These are phyloP conservation scores for Asterella californica DNA, from an alignment of 225 moss, liverwort and hornwort genomes.

Conservation along the genomic window DNA sequence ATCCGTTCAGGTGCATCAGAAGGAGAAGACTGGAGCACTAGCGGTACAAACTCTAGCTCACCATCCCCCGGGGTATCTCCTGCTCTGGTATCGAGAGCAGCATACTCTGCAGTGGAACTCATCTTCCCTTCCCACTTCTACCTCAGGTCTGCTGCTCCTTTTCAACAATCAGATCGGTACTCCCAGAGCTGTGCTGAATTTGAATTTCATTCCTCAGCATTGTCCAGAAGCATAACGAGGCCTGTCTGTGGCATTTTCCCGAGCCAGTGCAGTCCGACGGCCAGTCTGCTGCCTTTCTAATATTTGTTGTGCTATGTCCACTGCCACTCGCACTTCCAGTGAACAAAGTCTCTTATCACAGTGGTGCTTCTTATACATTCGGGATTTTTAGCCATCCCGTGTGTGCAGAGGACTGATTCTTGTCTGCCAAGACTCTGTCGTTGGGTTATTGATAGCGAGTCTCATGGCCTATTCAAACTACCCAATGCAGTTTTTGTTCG, in stretches of 20 bases:
- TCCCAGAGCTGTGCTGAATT: not conserved
- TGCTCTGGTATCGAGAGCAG: constrained; percentile 6
- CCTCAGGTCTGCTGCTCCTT: not conserved
- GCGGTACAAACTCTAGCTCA: constrained; percentile 19
- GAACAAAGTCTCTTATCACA: not conserved
- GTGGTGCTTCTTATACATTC: not conserved
- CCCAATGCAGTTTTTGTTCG: not conserved
- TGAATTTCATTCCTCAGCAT: not conserved
- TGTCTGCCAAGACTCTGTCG: no score
- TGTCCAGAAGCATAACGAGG: not conserved
- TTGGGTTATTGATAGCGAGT: not conserved
- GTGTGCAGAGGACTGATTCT: not conserved
- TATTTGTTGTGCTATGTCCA: not conserved
- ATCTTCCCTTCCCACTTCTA: not conserved
- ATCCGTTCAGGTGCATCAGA: not conserved
- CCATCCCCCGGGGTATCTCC: not conserved
- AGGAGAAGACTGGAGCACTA: not conserved
- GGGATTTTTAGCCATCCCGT: not conserved
- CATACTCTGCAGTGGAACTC: constrained; percentile 15
- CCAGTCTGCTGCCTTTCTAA: not conserved
- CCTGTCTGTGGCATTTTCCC: not conserved
- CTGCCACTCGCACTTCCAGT: not conserved
- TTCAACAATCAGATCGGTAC: not conserved
- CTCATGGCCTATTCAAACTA: not conserved
- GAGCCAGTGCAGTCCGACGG: not conserved